A percentile compares a stretch with the other conserved stretches of the same genome.
Evolutionary conservation across 2,329 filamentous ascomycete genomes (phyloP).

Genomic region (Hypoxylon sp.): DNA sequence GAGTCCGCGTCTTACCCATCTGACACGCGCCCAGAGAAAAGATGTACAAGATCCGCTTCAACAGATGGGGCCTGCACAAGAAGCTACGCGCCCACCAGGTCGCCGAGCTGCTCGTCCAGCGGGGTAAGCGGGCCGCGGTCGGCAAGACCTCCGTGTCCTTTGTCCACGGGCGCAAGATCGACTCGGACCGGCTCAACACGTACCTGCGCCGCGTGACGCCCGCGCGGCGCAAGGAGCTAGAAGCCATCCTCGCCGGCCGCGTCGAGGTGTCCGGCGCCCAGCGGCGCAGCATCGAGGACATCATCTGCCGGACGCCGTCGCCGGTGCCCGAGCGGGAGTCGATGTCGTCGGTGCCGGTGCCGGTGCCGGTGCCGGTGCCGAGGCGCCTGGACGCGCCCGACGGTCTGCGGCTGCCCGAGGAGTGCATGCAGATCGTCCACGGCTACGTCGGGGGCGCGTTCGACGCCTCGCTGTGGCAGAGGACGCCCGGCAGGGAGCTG

Average conservation of each 20-base stretch:
- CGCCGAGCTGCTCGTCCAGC: constrained; percentile 38
- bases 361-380: constrained; percentile 11
- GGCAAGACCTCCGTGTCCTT: constrained; percentile 36
- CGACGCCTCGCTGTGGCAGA: constrained; percentile 27
- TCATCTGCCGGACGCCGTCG: constrained; percentile 39
- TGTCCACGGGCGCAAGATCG: constrained; percentile 38
- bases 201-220: constrained; percentile 38
- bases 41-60: constrained; percentile 45
- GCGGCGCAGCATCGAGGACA: constrained; percentile 26
- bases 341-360: no score
- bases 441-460: constrained; percentile 37
- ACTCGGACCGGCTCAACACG: constrained; percentile 35
- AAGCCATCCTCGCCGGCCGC: constrained; percentile 22
- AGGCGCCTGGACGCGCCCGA: constrained; percentile 38
- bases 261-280: constrained; percentile 6
- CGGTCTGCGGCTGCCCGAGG: constrained; percentile 36
- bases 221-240: constrained; percentile 30
- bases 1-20: neutral
- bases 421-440: constrained; percentile 40
- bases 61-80: constrained; percentile 44
- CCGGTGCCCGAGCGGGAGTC: no score
- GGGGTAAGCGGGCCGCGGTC: constrained; percentile 28
- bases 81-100: constrained; percentile 40
- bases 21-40: constrained; percentile 37
- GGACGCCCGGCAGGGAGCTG: constrained; percentile 23